Evolutionary conservation across 2,329 filamentous ascomycete genomes (phyloP).

Genomic region (Byssochlamys sp.): DNA sequence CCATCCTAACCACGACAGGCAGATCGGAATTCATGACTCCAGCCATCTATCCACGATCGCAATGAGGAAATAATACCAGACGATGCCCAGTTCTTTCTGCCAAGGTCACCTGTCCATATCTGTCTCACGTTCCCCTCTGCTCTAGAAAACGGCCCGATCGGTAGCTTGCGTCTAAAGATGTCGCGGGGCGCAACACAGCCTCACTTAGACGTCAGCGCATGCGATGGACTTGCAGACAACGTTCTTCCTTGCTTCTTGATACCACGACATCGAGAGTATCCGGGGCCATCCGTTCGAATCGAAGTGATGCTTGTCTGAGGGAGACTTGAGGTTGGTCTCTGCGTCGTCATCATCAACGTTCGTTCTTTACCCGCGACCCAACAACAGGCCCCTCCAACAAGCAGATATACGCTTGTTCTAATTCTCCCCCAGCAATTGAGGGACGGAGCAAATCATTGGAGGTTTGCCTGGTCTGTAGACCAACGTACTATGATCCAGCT

Average conservation of each 20-base stretch:
- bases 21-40: neutral
- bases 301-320: neutral
- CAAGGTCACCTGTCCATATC: neutral
- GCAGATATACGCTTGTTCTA: neutral
- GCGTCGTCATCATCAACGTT: neutral
- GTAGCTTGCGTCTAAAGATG: neutral
- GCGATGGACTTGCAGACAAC: neutral
- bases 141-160: neutral
- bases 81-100: neutral
- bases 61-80: neutral
- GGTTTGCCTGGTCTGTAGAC: neutral
- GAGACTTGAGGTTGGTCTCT: neutral
- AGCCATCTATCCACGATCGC: neutral
- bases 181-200: neutral
- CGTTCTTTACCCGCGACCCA: neutral
- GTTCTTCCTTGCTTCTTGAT: neutral
- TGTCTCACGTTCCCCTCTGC: neutral
- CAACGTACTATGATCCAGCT: neutral
- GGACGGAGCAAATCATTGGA: neutral
- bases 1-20: neutral
- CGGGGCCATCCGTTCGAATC: neutral
- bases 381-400: neutral
- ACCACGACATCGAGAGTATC: neutral
- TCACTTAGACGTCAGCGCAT: neutral
- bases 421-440: neutral